These are phyloP conservation scores for Drosera spatulata DNA, from an alignment of 179 eudicot species.

Conservation along the genomic window DNA sequence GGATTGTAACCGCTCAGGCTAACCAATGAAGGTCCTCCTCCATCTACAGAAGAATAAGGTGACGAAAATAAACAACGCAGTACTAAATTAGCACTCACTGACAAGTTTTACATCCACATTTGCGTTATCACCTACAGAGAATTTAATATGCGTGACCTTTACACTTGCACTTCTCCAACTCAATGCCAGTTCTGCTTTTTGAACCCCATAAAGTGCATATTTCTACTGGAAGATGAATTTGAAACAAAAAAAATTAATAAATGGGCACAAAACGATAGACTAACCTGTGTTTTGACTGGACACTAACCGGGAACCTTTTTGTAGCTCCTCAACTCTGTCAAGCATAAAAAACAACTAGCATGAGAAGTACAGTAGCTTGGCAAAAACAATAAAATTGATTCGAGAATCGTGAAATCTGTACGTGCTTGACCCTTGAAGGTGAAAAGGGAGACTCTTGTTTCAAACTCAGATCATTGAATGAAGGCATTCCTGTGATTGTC, in stretches of 20 bases:
- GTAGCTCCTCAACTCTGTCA: slow-evolving; percentile 41
- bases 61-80: too few relatives aligned
- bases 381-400: slow-evolving; percentile 1
- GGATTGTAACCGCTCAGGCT: slow-evolving; percentile 35
- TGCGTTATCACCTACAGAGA: too few relatives aligned
- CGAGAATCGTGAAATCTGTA: background rate
- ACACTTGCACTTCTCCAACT: too few relatives aligned
- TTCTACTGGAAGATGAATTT: too few relatives aligned
- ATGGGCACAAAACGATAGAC: background rate
- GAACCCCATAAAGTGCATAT: too few relatives aligned
- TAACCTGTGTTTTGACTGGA: slow-evolving; percentile 32
- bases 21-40: slow-evolving; percentile 31
- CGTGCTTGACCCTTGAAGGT: slow-evolving; percentile 53
- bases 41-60: slow-evolving; percentile 30
- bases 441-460: slow-evolving; percentile 48
- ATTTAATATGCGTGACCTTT: too few relatives aligned
- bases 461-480: slow-evolving; percentile 33
- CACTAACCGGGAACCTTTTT: slow-evolving; percentile 37
- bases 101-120: too few relatives aligned
- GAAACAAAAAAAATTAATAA: too few relatives aligned
- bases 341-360: slow-evolving; percentile 9
- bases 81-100: too few relatives aligned
- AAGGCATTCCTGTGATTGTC: slow-evolving; percentile 24
- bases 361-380: background rate
- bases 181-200: too few relatives aligned